Base-by-base conservation (phyloP, 306 rosid species). In the Amphicarpaea edgeworthii region DNA sequence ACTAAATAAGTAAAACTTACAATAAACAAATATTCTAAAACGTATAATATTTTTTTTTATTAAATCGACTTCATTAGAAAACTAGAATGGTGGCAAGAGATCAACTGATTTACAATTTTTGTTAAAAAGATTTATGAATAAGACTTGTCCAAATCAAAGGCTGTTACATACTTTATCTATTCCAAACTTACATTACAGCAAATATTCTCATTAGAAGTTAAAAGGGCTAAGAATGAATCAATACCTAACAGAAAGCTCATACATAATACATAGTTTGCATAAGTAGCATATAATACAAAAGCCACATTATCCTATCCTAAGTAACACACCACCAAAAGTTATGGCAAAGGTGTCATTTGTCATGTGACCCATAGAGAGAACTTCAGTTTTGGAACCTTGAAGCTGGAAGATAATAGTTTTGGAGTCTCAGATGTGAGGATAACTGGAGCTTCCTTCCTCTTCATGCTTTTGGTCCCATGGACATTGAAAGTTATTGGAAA, bases 331-430 rank as follows among this genome's bases (percentile, higher is more conserved):
- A n/a, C 68, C 55, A 50, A 54, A 68, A 45, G 24, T 43, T 51
- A 61, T 46, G 4, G 0, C 12, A 68, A n/a, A 50, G 20, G 20
- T 34, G 62, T 21, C 77, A 53, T 45, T 69, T 19, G 49, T 75
- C 81, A 76, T 50, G 41, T 28, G 30, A 34, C 9, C 15, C 59
- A 43, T 34, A 68, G 15, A 71, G 85, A 75, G 46, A 86, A 0
- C 93, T 90, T 93, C 85, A 93, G 58, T 81, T 93, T 93, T 47
- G 96, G 98, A 85, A 90, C 89, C 87, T 85, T 91, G 78, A 93
- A 89, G 65, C 78, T 28, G 60, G 92, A 76, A n/a, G 96, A 71
- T 84, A 93, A 89, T 76, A 91, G 80, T 66, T 87, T 91, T 17
- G 96, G 93, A 42, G 91, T 81, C 58, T 37, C 83, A 0, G 73